Conservation (phyloP, 176 grass and related monocot species). For the Elaeis guineensis region DNA sequence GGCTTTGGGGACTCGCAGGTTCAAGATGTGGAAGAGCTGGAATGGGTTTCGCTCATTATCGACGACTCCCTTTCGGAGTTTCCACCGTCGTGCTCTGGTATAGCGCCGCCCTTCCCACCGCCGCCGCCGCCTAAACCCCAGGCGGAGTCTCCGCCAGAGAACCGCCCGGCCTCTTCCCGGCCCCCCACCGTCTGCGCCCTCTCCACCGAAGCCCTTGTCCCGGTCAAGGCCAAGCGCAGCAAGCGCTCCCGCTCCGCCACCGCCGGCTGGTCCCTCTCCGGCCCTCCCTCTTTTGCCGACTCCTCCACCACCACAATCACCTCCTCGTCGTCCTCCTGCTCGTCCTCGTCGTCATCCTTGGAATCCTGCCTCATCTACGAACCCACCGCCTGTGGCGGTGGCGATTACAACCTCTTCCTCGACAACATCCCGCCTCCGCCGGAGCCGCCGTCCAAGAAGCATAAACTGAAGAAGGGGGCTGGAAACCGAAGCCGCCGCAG, state of each 20-base stretch:
- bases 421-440: conserved; percentile 7
- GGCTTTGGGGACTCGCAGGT: conserved; percentile 22
- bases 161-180: neutral
- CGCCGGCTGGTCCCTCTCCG: neutral
- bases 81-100: conserved; percentile 19
- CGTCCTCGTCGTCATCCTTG: conserved; percentile 39
- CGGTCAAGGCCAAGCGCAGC: conserved; percentile 79
- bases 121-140: conserved; percentile 1
- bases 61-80: conserved; percentile 82
- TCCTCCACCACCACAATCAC: conserved; percentile 31
- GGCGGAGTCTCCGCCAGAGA: neutral
- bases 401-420: conserved; percentile 28
- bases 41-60: conserved; percentile 88
- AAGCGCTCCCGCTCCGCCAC: conserved; percentile 33
- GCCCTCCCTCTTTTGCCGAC: conserved; percentile 30
- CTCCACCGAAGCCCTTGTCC: conserved; percentile 50
- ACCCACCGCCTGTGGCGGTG: conserved; percentile 1
- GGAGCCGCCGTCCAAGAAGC: conserved; percentile 15
- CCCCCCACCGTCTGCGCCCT: conserved; percentile 50
- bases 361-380: conserved; percentile 9
- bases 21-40: conserved; percentile 77
- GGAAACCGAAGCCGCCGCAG: conserved; percentile 49
- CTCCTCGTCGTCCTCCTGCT: conserved; percentile 46
- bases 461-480: conserved; percentile 69
- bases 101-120: conserved; percentile 11